Base-by-base conservation (phyloP, 2,329 filamentous ascomycete genomes). In the Triangularia setosa region DNA sequence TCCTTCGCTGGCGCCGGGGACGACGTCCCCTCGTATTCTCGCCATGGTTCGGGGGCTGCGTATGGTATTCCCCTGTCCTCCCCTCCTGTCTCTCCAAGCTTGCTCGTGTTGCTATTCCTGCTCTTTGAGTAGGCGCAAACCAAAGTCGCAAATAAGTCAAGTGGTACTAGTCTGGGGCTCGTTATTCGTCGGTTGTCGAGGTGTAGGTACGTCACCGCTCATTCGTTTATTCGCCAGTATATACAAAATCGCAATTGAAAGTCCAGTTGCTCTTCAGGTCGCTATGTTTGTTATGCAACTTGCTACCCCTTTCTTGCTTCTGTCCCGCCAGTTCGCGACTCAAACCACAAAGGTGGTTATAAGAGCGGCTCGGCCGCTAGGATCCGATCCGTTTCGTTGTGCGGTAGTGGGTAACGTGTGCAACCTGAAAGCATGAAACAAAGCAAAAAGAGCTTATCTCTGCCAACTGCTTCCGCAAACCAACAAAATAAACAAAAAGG, bases 391-490 rank as follows among this genome's bases (percentile, higher is more conserved):
- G 40, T 21, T 16, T n/a, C n/a, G 21, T 33, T 33, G n/a, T 40
- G 35, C 30, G 35, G 35, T n/a, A n/a, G 35, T n/a, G 40, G 40
- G 40, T 8, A 48, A 48, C 40, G 40, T 48, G 40, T 48, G 21
- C 40, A 48, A 21, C 21, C 40, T 48, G 40, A 18, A 12, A 18
- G 40, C 40, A 48, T 48, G 40, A 24, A 61, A 55, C 54, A 65
- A 62, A 62, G 54, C 56, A 54, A 61, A 28, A 60, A 44, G 14
- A 30, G 58, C 40, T 28, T 27, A 18, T 40, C 56, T 57, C 56
- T 62, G n/a, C 40, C 59, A 25, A 14, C 8, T n/a, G n/a, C 33
- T n/a, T 40, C 33, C 33, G 33, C 40, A 48, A 21, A 48, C 40
- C 4, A 58, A 18, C 9, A 24, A 30, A 25, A 23, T 24, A 35